A percentile compares a stretch with the other conserved stretches of the same genome.
These are phyloP conservation scores for Diaporthe vaccinii DNA, from an alignment of 2,329 filamentous ascomycete species.

Conservation along the genomic window DNA sequence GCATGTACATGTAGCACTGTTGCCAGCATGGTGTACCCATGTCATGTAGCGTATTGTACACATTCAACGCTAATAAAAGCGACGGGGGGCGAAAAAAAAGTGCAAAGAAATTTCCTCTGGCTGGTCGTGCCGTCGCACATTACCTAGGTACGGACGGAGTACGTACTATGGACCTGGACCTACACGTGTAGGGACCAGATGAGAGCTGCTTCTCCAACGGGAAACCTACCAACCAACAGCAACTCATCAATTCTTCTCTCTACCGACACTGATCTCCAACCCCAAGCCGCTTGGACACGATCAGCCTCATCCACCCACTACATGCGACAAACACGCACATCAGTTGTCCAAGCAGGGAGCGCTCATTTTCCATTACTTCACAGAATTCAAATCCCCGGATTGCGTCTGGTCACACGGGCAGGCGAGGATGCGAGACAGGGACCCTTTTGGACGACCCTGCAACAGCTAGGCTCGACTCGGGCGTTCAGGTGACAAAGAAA, in stretches of 20 bases:
- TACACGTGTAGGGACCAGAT: no score
- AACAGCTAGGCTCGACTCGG: conserved; percentile 34
- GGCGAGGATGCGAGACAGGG: conserved; percentile 15
- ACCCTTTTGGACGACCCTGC: conserved; percentile 28
- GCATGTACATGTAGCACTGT: not conserved
- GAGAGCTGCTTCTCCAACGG: not conserved
- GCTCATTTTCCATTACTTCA: conserved; percentile 25
- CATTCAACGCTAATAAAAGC: not conserved
- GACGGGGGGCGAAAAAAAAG: not conserved
- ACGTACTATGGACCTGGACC: no score
- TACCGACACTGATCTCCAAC: conserved; percentile 14
- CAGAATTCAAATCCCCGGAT: conserved; percentile 3
- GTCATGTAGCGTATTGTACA: not conserved
- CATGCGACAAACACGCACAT: conserved; percentile 1
- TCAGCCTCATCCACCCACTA: not conserved
- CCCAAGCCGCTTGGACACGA: conserved; percentile 3
- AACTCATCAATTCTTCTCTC: not conserved
- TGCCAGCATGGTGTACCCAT: conserved; percentile 1
- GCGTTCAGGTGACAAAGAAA: conserved; percentile 41
- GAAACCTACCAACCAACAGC: not conserved
- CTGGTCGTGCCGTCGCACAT: not conserved
- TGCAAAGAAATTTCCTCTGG: not conserved
- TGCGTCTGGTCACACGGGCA: conserved; percentile 32
- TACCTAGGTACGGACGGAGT: not conserved
- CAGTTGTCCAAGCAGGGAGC: conserved; percentile 12